A percentile compares a stretch with the other conserved stretches of the same genome.
Evolutionary conservation across 192 early-diverging fungal species (phyloP).

Genomic region (Umbelopsis sp.): DNA sequence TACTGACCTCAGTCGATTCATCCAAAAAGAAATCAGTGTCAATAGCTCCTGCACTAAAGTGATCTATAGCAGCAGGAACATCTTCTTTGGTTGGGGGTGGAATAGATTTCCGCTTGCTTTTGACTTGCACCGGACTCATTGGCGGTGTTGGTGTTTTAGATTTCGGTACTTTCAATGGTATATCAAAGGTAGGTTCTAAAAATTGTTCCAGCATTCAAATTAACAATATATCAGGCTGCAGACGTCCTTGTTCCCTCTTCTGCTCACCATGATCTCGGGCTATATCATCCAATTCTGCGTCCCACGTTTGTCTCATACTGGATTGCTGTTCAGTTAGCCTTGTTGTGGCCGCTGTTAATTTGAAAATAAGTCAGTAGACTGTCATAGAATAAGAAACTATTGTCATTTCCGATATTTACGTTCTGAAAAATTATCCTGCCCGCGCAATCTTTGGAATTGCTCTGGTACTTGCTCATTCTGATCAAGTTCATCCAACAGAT

Average conservation of each 20-base stretch:
- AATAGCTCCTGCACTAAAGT: slow-evolving; percentile 50
- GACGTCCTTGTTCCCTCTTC: neutral
- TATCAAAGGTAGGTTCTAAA: slow-evolving; percentile 1
- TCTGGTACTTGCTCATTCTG: slow-evolving; percentile 32
- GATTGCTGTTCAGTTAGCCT: slow-evolving; percentile 26
- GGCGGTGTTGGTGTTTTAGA: slow-evolving; percentile 25
- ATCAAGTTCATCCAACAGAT: slow-evolving; percentile 48
- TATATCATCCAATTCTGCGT: slow-evolving; percentile 21
- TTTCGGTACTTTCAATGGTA: neutral
- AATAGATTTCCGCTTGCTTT: slow-evolving; percentile 23
- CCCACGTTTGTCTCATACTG: slow-evolving; percentile 25
- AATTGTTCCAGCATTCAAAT: no score
- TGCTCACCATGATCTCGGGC: slow-evolving; percentile 21
- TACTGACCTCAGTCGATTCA: slow-evolving; percentile 15
- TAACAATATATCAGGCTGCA: no score
- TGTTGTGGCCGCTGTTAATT: slow-evolving; percentile 19
- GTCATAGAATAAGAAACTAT: neutral
- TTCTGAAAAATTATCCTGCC: slow-evolving; percentile 31
- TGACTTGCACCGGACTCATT: slow-evolving; percentile 19
- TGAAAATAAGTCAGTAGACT: neutral
- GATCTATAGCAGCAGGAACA: slow-evolving; percentile 35
- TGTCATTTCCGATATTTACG: slow-evolving; percentile 16
- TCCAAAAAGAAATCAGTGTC: slow-evolving; percentile 55
- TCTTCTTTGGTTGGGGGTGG: slow-evolving; percentile 12
- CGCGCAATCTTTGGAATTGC: slow-evolving; percentile 27